A percentile compares a stretch with the other conserved stretches of the same genome.
These are phyloP conservation scores for Fennellomyces sp. DNA, from an alignment of 371 early-diverging fungal genomes.

Conservation along the genomic window DNA sequence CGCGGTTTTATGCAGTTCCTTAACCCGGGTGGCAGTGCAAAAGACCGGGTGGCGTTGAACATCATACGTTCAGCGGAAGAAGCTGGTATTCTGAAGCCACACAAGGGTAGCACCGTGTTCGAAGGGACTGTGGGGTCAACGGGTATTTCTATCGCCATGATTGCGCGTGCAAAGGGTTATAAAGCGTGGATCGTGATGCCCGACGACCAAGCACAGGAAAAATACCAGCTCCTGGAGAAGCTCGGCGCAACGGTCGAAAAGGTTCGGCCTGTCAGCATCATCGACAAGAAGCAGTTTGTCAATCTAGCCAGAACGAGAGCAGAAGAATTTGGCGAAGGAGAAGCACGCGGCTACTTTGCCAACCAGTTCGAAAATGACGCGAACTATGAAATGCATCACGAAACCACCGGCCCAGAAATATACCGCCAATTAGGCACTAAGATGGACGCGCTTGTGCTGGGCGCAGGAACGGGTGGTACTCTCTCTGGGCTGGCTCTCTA, in stretches of 20 bases:
- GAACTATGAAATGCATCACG: constrained; percentile 82
- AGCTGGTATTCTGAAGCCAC: constrained; percentile 61
- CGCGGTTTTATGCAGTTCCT: constrained; percentile 60
- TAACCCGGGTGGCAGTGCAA: constrained; percentile 93
- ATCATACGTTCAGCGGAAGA: constrained; percentile 84
- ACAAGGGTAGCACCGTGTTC: constrained; percentile 78
- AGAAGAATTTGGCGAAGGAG: constrained; percentile 53
- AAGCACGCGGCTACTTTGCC: constrained; percentile 70
- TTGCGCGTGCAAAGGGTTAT: constrained; percentile 87
- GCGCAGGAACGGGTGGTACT: constrained; percentile 95
- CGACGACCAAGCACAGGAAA: constrained; percentile 91
- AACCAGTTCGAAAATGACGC: constrained; percentile 95
- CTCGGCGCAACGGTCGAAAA: constrained; percentile 92
- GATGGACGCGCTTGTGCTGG: constrained; percentile 85
- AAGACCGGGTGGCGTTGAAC: constrained; percentile 92
- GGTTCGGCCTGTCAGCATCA: constrained; percentile 91
- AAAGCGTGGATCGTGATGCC: constrained; percentile 95
- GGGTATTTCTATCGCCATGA: constrained; percentile 84
- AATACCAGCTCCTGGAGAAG: constrained; percentile 80
- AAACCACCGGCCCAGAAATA: constrained; percentile 91
- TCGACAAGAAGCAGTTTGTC: constrained; percentile 91
- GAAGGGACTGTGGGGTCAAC: constrained; percentile 95
- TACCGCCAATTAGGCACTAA: constrained; percentile 69
- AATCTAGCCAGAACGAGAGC: constrained; percentile 85
- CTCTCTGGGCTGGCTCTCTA: constrained; percentile 86